These are phyloP conservation scores for Rhinocladiella mackenziei DNA, from an alignment of 2,329 filamentous ascomycete species.

Conservation along the genomic window DNA sequence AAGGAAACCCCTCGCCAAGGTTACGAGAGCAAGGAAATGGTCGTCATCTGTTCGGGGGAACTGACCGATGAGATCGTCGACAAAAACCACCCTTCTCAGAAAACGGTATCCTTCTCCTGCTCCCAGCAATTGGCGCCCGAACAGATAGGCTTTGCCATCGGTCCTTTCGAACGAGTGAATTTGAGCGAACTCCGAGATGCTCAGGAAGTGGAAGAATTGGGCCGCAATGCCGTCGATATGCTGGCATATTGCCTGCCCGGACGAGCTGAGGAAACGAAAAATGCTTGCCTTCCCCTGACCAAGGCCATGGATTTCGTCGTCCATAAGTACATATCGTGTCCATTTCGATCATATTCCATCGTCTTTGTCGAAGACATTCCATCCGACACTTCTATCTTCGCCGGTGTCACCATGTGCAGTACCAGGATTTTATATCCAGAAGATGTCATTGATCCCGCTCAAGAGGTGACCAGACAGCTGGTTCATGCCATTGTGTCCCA, in stretches of 20 bases:
- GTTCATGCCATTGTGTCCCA: constrained; percentile 83
- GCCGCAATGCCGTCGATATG: constrained; percentile 80
- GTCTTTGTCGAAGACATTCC: constrained; percentile 90
- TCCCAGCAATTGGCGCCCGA: constrained; percentile 72
- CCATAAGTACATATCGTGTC: constrained; percentile 82
- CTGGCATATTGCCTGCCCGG: constrained; percentile 88
- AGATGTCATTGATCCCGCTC: constrained; percentile 78
- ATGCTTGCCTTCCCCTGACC: constrained; percentile 80
- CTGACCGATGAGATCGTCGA: constrained; percentile 78
- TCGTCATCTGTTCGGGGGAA: constrained; percentile 85
- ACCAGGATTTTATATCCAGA: constrained; percentile 79
- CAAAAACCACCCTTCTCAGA: constrained; percentile 71
- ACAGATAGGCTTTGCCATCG: constrained; percentile 89
- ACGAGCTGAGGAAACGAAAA: constrained; percentile 73
- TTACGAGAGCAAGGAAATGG: constrained; percentile 59
- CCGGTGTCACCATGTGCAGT: constrained; percentile 83
- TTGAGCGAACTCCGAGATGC: constrained; percentile 83
- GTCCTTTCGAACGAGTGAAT: constrained; percentile 91
- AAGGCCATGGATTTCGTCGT: constrained; percentile 87
- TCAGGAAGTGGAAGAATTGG: constrained; percentile 86
- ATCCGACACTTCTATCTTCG: constrained; percentile 69
- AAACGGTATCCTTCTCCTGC: constrained; percentile 80
- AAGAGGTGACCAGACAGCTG: constrained; percentile 73
- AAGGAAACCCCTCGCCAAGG: constrained; percentile 18
- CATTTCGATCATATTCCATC: constrained; percentile 86